These are phyloP conservation scores for Sarocladium strictum DNA, from an alignment of 2,329 filamentous ascomycete species.

Conservation along the genomic window DNA sequence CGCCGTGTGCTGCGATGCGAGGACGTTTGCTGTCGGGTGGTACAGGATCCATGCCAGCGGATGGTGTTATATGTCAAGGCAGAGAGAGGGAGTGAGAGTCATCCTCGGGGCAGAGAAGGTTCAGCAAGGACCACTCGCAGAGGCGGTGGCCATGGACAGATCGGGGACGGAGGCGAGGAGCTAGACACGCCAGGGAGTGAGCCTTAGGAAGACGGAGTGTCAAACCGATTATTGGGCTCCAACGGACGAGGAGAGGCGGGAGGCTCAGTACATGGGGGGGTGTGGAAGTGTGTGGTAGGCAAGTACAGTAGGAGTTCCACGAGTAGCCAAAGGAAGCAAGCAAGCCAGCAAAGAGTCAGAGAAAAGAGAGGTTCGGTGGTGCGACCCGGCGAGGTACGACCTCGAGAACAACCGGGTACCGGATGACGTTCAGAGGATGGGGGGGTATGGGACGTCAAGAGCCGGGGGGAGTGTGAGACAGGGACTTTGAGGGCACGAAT, in stretches of 20 bases:
- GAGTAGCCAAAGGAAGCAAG: neutral
- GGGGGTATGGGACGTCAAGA: neutral
- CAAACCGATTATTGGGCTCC: constrained; percentile 7
- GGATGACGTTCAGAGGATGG: constrained; percentile 6
- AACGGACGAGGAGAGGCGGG: constrained; percentile 2
- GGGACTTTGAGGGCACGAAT: neutral
- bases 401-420: neutral
- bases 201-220: constrained; percentile 9
- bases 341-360: neutral
- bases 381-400: constrained; percentile 1
- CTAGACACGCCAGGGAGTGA: constrained; percentile 7
- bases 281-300: neutral
- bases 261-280: neutral
- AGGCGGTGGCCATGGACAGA: constrained; percentile 9
- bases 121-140: constrained; percentile 10
- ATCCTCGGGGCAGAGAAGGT: constrained; percentile 8
- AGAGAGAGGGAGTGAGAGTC: constrained; percentile 11
- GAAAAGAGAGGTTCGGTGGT: neutral
- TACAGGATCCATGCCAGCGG: constrained; percentile 53
- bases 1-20: constrained; percentile 43
- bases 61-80: constrained; percentile 22
- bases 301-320: neutral
- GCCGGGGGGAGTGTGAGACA: constrained; percentile 7
- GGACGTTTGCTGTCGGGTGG: constrained; percentile 54
- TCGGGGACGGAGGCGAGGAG: constrained; percentile 7